Evolutionary conservation across 2,329 filamentous ascomycete species (phyloP).

Genomic region (Cordyceps cateniannulata): DNA sequence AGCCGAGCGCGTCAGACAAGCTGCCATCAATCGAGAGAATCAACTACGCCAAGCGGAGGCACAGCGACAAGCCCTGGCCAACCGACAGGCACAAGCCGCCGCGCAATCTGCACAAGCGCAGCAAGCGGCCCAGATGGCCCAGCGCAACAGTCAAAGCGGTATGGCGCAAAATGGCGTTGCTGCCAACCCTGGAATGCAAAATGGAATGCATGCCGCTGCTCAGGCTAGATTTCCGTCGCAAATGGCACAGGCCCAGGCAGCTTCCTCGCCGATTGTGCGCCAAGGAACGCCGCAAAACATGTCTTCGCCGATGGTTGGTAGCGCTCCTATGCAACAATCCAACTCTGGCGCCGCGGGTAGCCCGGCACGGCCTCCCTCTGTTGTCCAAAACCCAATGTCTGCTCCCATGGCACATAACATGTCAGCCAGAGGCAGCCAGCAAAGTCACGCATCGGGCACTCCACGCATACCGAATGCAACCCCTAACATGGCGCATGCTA

Average conservation of each 20-base stretch:
- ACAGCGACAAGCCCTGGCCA: slow-evolving; percentile 28
- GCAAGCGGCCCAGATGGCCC: slow-evolving; percentile 23
- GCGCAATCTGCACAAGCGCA: slow-evolving; percentile 9
- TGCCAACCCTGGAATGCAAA: slow-evolving; percentile 27
- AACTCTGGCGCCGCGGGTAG: slow-evolving; percentile 64
- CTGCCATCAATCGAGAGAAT: slow-evolving; percentile 28
- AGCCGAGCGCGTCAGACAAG: slow-evolving; percentile 34
- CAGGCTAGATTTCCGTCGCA: slow-evolving; percentile 46
- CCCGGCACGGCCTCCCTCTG: slow-evolving; percentile 59
- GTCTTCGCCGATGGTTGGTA: slow-evolving; percentile 59
- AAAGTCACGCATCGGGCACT: slow-evolving; percentile 58
- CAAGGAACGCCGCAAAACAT: slow-evolving; percentile 59
- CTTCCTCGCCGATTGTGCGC: slow-evolving; percentile 60
- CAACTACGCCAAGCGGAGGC: slow-evolving; percentile 32
- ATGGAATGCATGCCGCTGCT: slow-evolving; percentile 30
- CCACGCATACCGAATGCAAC: slow-evolving; percentile 56
- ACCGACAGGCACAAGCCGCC: slow-evolving; percentile 26
- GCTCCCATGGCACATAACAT: slow-evolving; percentile 56
- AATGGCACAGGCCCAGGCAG: slow-evolving; percentile 51
- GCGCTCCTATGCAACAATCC: slow-evolving; percentile 57
- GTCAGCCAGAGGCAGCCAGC: slow-evolving; percentile 59
- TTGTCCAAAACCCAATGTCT: slow-evolving; percentile 55
- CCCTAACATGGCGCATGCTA: slow-evolving; percentile 53
- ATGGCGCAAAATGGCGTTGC: slow-evolving; percentile 30
- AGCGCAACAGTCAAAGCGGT: slow-evolving; percentile 32